Conservation (phyloP, 768 basidiomycete genomes). For the Leccinum sublutescens region DNA sequence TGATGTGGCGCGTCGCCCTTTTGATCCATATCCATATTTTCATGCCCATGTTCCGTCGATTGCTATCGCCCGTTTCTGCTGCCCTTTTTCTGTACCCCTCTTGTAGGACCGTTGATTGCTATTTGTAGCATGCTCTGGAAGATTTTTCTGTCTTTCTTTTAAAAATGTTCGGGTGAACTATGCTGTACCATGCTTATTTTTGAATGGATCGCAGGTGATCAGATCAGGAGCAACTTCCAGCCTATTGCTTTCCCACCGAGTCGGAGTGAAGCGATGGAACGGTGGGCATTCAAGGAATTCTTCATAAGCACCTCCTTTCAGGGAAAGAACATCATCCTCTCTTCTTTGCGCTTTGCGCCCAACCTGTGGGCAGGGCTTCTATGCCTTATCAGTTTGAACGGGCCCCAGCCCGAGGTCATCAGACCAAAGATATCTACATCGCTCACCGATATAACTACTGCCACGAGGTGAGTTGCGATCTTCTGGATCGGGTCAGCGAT, state of each 20-base stretch:
- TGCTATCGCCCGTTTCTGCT: not conserved
- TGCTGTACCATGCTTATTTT: conserved; percentile 6
- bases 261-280: too few species aligned
- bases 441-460: not conserved
- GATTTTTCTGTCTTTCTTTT: not conserved
- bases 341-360: not conserved
- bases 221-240: not conserved
- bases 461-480: not conserved
- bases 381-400: not conserved
- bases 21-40: not conserved
- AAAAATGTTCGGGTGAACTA: not conserved
- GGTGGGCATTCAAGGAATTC: not conserved
- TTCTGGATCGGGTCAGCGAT: not conserved
- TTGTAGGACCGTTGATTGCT: not conserved
- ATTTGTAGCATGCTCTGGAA: not conserved
- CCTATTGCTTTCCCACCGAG: too few species aligned
- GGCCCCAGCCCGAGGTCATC: not conserved
- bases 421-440: not conserved
- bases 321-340: not conserved
- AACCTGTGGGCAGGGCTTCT: not conserved
- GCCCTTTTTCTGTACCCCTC: not conserved
- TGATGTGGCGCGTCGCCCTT: not conserved
- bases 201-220: conserved; percentile 2
- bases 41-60: not conserved
- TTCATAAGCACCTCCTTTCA: too few species aligned